Percentiles rank a stretch among this genome's conserved stretches.
Evolutionary conservation across 2,329 filamentous ascomycete genomes (phyloP).

Genomic region (Dactylonectria estremocensis): DNA sequence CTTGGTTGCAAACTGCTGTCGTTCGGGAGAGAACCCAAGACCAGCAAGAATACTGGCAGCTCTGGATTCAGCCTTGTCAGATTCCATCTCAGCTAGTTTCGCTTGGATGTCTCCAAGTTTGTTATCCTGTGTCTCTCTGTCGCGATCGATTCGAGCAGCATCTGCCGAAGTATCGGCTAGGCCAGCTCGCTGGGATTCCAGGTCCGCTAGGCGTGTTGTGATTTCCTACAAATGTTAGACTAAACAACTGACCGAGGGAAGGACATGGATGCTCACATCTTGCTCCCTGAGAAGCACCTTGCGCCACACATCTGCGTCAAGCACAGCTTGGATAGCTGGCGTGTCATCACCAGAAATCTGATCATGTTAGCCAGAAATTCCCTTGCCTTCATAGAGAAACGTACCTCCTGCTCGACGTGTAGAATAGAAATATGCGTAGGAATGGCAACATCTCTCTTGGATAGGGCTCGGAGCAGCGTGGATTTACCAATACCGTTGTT

Average conservation of each 20-base stretch:
- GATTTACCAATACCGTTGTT: slow-evolving; percentile 99
- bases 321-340: slow-evolving; percentile 91
- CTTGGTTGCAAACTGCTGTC: slow-evolving; percentile 93
- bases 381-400: slow-evolving; percentile 30
- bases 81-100: slow-evolving; percentile 98
- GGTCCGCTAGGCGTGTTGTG: slow-evolving; percentile 78
- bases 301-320: slow-evolving; percentile 98
- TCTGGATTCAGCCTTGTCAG: slow-evolving; percentile 95
- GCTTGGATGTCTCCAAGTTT: slow-evolving; percentile 92
- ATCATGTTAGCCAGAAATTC: slow-evolving; percentile 29
- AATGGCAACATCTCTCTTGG: slow-evolving; percentile 92
- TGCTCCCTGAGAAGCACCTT: slow-evolving; percentile 95
- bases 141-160: slow-evolving; percentile 85
- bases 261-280: slow-evolving; percentile 68
- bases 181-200: slow-evolving; percentile 83
- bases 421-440: slow-evolving; percentile 98
- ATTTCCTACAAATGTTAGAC: slow-evolving; percentile 75
- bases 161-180: slow-evolving; percentile 95
- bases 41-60: slow-evolving; percentile 97
- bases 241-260: not conserved
- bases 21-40: slow-evolving; percentile 94
- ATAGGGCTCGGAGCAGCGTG: slow-evolving; percentile 92
- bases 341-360: slow-evolving; percentile 97
- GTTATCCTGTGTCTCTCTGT: slow-evolving; percentile 90
- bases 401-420: slow-evolving; percentile 96